Evolutionary conservation across 108 stramenopile genomes (phyloP), one percentile per base, ranked within the genome.

Genomic region (Cafeteria roenbergensis): DNA sequence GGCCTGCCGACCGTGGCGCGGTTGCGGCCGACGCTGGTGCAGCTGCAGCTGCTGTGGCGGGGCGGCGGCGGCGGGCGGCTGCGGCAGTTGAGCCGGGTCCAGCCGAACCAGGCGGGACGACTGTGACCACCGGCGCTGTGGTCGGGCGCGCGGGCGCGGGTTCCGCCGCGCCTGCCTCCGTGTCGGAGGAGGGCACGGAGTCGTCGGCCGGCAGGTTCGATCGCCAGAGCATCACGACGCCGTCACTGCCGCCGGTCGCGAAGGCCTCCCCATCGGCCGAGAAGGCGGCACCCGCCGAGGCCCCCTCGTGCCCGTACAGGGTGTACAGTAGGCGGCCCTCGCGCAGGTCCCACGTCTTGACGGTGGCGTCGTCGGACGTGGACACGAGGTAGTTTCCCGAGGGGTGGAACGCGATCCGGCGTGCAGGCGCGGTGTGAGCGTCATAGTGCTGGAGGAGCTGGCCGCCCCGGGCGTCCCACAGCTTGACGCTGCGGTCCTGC

Each of bases 301-400:
- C 34, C n/a, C 72, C 77, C 34, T n/a, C n/a, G 69, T 84, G 83
- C 12, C 81, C 77, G 29, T 71, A 75, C 34, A 84, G 55, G 21
- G 81, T 81, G 68, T 78, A 84, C n/a, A 82, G 64, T 38, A 84
- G 62, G 34, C 78, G 79, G 6, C 81, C 83, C 56, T 82, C 78
- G n/a, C 83, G 76, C 50, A 84, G 63, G 57, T 84, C 83, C 81
- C 81, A 84, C 17, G 82, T 63, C 67, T 73, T 75, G 29, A 82
- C 32, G n/a, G 72, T 61, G 37, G 75, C 62, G 72, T 84, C 84
- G 0, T 70, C 50, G 42, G 75, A 69, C 3, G 68, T 48, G n/a
- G 80, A 69, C 30, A 83, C 58, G 54, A 85, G 53, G 57, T 77
- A 85, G 42, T 73, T 67, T 8, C 82, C 84, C 29, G 70, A 69